Conservation (phyloP, 1,284 basidiomycete genomes). For the Hypsizygus ulmarius region DNA sequence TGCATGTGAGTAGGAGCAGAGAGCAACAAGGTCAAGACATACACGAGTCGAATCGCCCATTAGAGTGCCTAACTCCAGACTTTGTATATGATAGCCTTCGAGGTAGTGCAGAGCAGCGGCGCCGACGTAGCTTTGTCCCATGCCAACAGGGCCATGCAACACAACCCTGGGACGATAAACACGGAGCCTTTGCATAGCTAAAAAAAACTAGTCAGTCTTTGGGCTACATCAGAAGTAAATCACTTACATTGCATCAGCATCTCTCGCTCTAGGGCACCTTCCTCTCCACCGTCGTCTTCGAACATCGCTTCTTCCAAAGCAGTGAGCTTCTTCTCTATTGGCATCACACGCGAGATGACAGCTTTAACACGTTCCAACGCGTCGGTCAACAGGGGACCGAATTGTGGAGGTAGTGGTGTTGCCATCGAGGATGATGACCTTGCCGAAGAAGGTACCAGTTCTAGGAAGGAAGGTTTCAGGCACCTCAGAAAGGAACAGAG, state of each 20-base stretch:
- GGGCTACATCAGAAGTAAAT: conserved; percentile 2
- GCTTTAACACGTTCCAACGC: conserved; percentile 71
- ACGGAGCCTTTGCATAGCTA: conserved; percentile 89
- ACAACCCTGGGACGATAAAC: conserved; percentile 90
- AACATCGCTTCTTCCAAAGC: conserved; percentile 94
- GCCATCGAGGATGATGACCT: conserved; percentile 87
- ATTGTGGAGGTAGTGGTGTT: conserved; percentile 80
- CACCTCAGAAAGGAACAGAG: conserved; percentile 5
- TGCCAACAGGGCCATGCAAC: conserved; percentile 79
- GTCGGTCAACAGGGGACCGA: conserved; percentile 76
- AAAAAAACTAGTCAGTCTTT: conserved; percentile 17
- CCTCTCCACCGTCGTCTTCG: conserved; percentile 71
- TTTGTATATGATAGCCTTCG: conserved; percentile 96
- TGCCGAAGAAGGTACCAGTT: conserved; percentile 92
- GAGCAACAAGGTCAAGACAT: conserved; percentile 23
- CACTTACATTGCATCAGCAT: conserved; percentile 81
- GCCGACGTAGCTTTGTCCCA: conserved; percentile 91
- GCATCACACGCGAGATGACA: conserved; percentile 69
- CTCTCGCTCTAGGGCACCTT: conserved; percentile 77
- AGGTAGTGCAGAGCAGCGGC: conserved; percentile 90
- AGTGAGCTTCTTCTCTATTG: conserved; percentile 69
- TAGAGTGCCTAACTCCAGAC: conserved; percentile 85
- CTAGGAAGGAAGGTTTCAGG: conserved; percentile 38
- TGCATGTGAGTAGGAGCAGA: conserved; percentile 8
- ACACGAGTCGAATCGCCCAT: conserved; percentile 90